phyloP scores from a whole-genome alignment of 2,329 filamentous ascomycete species.

The Dryadomyces quercus-mongolicae region DNA sequence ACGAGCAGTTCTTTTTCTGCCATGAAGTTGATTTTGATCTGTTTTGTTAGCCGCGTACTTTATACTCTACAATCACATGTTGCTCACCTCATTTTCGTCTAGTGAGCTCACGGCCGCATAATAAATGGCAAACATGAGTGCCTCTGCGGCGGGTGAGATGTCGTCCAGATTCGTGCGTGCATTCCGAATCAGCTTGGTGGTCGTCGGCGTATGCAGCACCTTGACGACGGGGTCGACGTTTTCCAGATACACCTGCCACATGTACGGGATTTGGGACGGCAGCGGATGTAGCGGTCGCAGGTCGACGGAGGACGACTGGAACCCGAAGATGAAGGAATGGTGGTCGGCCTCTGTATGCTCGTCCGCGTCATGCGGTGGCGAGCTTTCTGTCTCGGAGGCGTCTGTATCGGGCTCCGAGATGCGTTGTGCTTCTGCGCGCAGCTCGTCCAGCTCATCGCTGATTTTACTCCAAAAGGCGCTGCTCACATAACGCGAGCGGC shows the following conservation, averaged over 20 bases:
- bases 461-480: constrained; percentile 67
- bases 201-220: constrained; percentile 32
- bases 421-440: constrained; percentile 36
- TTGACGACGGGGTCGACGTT: constrained; percentile 35
- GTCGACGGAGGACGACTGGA: constrained; percentile 58
- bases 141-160: constrained; percentile 44
- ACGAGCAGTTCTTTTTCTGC: constrained; percentile 31
- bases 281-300: constrained; percentile 33
- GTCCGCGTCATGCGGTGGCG: constrained; percentile 29
- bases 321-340: constrained; percentile 62
- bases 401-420: constrained; percentile 44
- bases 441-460: constrained; percentile 49
- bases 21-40: constrained; percentile 40
- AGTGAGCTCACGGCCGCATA: constrained; percentile 46
- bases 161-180: constrained; percentile 46
- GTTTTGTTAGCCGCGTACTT: not conserved
- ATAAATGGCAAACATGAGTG: constrained; percentile 52
- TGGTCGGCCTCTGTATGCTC: constrained; percentile 35
- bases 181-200: constrained; percentile 25
- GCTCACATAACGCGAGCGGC: constrained; percentile 60
- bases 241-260: constrained; percentile 36
- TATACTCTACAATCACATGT: no score
- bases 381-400: constrained; percentile 46
- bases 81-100: constrained; percentile 43
- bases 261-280: constrained; percentile 41